phyloP scores from a whole-genome alignment of 2,329 filamentous ascomycete species.

The Acrocalymma vagum region DNA sequence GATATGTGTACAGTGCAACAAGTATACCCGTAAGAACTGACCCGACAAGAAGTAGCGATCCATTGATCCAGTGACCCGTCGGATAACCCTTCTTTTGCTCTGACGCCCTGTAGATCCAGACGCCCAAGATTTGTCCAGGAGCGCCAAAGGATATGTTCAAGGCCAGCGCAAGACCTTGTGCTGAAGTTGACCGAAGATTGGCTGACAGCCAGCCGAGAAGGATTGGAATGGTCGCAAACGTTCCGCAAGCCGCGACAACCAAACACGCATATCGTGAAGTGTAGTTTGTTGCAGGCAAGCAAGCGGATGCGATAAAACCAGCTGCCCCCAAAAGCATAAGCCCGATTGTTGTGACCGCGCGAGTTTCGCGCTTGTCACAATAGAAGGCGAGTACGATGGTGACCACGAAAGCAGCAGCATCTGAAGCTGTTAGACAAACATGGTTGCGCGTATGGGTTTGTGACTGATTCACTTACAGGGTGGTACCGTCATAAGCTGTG shows the following conservation, averaged over 20 bases:
- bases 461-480: too few species aligned
- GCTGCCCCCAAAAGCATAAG: constrained; percentile 61
- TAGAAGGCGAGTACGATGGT: constrained; percentile 41
- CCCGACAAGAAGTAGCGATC: constrained; percentile 66
- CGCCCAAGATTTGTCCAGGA: constrained; percentile 74
- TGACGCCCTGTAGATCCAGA: constrained; percentile 76
- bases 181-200: constrained; percentile 71
- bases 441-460: too few species aligned
- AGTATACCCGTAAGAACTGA: constrained; percentile 45
- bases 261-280: constrained; percentile 72
- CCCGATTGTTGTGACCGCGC: too few species aligned
- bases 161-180: constrained; percentile 73
- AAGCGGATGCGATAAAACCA: constrained; percentile 70
- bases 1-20: too few species aligned
- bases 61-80: constrained; percentile 75
- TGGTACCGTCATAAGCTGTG: constrained; percentile 74
- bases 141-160: constrained; percentile 75
- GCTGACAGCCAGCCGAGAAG: constrained; percentile 75
- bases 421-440: too few species aligned
- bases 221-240: constrained; percentile 74
- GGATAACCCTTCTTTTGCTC: constrained; percentile 70
- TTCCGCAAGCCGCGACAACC: constrained; percentile 71
- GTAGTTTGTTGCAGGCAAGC: constrained; percentile 68
- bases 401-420: constrained; percentile 67
- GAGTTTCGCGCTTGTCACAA: constrained; percentile 34